A percentile compares a stretch with the other conserved stretches of the same genome.
Conservation (phyloP, 352 stramenopile genomes). For the Thalassiosira livingstoniorum region DNA sequence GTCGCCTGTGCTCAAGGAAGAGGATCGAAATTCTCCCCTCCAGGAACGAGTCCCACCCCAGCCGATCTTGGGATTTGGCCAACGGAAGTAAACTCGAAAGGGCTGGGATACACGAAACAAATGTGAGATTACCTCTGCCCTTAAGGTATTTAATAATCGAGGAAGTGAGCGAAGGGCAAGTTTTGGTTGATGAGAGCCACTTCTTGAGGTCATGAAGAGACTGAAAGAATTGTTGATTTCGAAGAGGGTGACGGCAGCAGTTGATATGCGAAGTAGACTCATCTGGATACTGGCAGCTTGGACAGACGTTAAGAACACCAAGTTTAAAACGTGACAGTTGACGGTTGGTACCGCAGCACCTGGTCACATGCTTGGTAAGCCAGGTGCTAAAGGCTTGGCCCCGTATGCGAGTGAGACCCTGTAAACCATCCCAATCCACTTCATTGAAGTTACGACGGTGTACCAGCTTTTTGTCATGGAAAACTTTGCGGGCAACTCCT, state of each 20-base stretch:
- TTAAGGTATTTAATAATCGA: no score
- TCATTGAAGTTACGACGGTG: neutral
- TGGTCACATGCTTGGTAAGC: no score
- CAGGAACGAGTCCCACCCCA: neutral
- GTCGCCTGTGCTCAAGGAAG: no score
- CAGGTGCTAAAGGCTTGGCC: neutral
- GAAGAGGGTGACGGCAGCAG: neutral
- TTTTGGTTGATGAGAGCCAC: no score
- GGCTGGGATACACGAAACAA: neutral
- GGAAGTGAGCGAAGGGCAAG: no score
- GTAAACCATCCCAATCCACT: neutral
- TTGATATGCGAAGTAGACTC: neutral
- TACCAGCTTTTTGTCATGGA: neutral
- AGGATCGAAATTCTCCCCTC: neutral
- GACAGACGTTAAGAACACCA: neutral
- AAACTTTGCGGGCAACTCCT: neutral
- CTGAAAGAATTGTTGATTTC: no score
- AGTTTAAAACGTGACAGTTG: neutral
- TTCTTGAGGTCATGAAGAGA: no score
- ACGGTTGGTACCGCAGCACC: neutral
- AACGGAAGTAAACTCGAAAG: neutral
- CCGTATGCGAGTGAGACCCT: neutral
- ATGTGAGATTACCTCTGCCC: neutral
- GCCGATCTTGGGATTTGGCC: neutral
- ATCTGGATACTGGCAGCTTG: neutral